These are phyloP conservation scores for Globisporangium rhizosaccharum DNA, from an alignment of 352 stramenopile species.

Conservation along the genomic window DNA sequence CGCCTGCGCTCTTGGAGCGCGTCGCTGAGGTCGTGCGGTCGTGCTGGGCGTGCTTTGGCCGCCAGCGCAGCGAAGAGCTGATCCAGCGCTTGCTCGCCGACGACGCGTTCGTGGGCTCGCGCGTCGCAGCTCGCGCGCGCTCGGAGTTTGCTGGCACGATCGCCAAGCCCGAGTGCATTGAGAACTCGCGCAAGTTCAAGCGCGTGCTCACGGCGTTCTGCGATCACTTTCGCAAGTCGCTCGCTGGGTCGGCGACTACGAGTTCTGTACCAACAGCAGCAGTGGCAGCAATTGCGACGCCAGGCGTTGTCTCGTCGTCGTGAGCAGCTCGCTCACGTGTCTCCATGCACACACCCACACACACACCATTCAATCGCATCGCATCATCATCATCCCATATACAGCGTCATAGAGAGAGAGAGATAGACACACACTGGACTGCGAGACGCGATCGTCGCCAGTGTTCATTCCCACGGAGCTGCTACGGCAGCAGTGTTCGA, in stretches of 20 bases:
- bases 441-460: too few relatives aligned
- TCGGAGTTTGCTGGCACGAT: conserved; percentile 57
- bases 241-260: conserved; percentile 6
- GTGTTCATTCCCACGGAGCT: too few relatives aligned
- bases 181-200: conserved; percentile 79
- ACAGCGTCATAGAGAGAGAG: too few relatives aligned
- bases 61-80: conserved; percentile 55
- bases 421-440: too few relatives aligned
- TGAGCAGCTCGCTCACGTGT: not conserved
- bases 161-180: conserved; percentile 48
- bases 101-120: conserved; percentile 51
- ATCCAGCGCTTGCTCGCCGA: conserved; percentile 52
- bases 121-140: conserved; percentile 46
- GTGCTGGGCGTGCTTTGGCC: conserved; percentile 68
- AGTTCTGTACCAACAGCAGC: not conserved
- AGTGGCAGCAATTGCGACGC: not conserved
- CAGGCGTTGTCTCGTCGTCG: conserved; percentile 15
- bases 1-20: conserved; percentile 54
- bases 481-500: too few relatives aligned
- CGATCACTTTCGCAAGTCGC: conserved; percentile 66
- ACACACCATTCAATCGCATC: not conserved
- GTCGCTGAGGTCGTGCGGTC: conserved; percentile 68
- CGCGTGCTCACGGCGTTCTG: conserved; percentile 71
- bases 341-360: not conserved
- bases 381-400: too few relatives aligned